Percentiles rank a stretch among this genome's conserved stretches.
phyloP scores from a whole-genome alignment of 306 rosid species.

The Cicer yamashitae region DNA sequence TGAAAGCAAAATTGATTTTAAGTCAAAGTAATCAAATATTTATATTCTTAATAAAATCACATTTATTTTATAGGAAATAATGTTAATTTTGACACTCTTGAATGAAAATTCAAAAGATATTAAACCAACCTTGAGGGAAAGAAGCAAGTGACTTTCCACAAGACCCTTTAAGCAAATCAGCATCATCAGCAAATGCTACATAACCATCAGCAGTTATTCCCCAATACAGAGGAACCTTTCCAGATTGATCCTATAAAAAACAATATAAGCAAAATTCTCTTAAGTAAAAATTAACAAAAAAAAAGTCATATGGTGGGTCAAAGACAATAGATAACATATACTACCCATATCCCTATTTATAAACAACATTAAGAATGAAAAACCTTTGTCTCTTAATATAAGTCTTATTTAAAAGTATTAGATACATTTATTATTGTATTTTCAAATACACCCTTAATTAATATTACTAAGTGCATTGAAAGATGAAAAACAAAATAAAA shows the following conservation, averaged over 20 bases:
- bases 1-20: not conserved
- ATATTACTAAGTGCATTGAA: too few species aligned
- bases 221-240: conserved; percentile 90
- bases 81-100: not conserved
- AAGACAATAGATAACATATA: too few species aligned
- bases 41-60: not conserved
- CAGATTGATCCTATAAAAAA: conserved; percentile 77
- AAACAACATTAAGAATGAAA: too few species aligned
- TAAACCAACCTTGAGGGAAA: conserved; percentile 87
- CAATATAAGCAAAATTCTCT: conserved; percentile 4
- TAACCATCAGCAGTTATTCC: conserved; percentile 98
- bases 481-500: too few species aligned
- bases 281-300: conserved; percentile 15
- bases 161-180: conserved; percentile 85
- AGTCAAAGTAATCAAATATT: not conserved
- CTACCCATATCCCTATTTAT: too few species aligned
- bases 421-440: too few species aligned
- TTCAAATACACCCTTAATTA: too few species aligned
- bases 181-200: conserved; percentile 90
- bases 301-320: too few species aligned
- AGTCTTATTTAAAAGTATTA: too few species aligned
- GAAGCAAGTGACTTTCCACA: conserved; percentile 99
- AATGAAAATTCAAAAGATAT: not conserved
- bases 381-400: too few species aligned
- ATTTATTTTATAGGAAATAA: not conserved